These are phyloP conservation scores for Macadamia integrifolia DNA, from an alignment of 164 flowering plant genomes.

Conservation along the genomic window DNA sequence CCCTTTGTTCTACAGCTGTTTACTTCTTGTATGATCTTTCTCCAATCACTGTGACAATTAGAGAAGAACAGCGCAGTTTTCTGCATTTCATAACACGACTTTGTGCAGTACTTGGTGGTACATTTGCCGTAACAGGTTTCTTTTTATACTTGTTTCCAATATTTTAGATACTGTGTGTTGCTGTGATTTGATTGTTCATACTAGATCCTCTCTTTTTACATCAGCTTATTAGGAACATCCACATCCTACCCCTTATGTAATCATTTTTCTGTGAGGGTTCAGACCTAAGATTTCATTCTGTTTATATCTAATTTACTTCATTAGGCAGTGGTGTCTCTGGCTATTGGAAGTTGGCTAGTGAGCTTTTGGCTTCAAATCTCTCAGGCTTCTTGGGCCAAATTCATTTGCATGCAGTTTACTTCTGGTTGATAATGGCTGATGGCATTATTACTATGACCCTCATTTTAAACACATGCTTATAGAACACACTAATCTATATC, in stretches of 20 bases:
- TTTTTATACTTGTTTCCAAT: neutral
- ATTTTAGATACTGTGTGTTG: neutral
- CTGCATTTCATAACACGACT: constrained; percentile 95
- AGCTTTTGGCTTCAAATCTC: neutral
- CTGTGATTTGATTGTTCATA: too few relatives aligned
- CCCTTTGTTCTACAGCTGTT: constrained; percentile 60
- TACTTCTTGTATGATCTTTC: constrained; percentile 96
- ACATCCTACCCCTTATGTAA: neutral
- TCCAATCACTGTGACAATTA: constrained; percentile 95
- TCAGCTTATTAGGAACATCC: neutral
- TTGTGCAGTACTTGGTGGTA: constrained; percentile 97
- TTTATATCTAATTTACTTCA: neutral
- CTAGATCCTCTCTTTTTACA: neutral
- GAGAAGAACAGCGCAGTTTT: constrained; percentile 91
- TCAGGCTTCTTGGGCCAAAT: neutral
- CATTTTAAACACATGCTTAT: too few relatives aligned
- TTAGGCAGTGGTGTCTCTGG: neutral
- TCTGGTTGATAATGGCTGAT: neutral
- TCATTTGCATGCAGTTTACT: neutral
- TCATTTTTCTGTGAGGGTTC: neutral
- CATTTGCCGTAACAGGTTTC: constrained; percentile 94
- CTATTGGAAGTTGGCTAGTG: neutral
- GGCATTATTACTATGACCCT: neutral
- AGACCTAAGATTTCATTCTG: neutral
- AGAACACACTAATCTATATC: too few relatives aligned